These are phyloP conservation scores for Paraconiothyrium sp. DNA, from an alignment of 2,329 filamentous ascomycete species.

Conservation along the genomic window DNA sequence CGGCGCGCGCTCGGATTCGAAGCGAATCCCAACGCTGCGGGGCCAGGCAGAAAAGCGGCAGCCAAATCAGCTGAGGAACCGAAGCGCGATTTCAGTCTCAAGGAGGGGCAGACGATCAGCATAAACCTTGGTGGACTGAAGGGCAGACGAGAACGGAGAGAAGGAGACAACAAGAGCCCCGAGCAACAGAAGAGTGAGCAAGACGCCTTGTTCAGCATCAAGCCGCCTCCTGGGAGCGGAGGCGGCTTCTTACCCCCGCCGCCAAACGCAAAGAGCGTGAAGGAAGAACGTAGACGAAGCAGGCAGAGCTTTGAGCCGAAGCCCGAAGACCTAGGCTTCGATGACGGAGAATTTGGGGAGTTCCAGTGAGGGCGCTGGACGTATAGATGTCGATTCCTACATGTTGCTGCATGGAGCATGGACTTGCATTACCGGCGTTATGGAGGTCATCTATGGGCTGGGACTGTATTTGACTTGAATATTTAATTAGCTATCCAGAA, in stretches of 20 bases:
- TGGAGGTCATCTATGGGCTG: conserved; percentile 4
- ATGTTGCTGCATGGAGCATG: conserved; percentile 14
- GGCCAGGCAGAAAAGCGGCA: conserved; percentile 17
- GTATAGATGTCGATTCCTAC: neutral
- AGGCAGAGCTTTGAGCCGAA: conserved; percentile 56
- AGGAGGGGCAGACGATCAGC: conserved; percentile 89
- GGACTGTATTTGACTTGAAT: neutral
- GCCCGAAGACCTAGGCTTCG: conserved; percentile 76
- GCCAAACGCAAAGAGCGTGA: conserved; percentile 69
- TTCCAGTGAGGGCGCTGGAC: conserved; percentile 64
- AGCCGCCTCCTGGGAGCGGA: conserved; percentile 68
- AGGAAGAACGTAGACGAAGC: conserved; percentile 66
- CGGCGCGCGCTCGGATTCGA: conserved; percentile 74
- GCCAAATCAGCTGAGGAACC: conserved; percentile 58
- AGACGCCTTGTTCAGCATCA: conserved; percentile 73
- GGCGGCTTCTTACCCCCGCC: conserved; percentile 70
- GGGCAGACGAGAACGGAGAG: conserved; percentile 54
- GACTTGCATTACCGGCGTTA: conserved; percentile 36
- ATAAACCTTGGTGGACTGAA: conserved; percentile 74
- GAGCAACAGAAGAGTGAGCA: conserved; percentile 52
- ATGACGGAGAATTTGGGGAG: conserved; percentile 89
- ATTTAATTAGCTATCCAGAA: neutral
- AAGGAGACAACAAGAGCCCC: conserved; percentile 43
- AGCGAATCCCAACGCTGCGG: conserved; percentile 38
- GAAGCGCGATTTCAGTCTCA: conserved; percentile 82